Evolutionary conservation across 2,329 filamentous ascomycete species (phyloP).

Genomic region (Pseudogymnoascus sp.): DNA sequence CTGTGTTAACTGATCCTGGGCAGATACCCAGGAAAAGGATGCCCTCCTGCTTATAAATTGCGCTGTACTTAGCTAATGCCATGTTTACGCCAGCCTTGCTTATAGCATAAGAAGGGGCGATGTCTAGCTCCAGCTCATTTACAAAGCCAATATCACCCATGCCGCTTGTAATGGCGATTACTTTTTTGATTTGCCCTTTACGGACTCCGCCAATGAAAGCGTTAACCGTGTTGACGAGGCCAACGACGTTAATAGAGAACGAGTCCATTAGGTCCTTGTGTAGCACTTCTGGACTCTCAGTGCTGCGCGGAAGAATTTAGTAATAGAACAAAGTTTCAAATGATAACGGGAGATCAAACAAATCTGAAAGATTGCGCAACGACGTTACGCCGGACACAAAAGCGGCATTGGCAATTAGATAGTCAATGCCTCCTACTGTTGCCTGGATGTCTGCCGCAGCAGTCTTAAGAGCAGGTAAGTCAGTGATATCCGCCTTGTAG

Average conservation of each 20-base stretch:
- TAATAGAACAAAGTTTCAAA: background rate
- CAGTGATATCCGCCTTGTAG: conserved; percentile 37
- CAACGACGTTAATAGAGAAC: conserved; percentile 42
- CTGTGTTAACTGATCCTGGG: conserved; percentile 42
- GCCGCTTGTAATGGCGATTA: conserved; percentile 41
- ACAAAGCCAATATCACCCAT: conserved; percentile 38
- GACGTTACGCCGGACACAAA: conserved; percentile 15
- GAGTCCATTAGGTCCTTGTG: conserved; percentile 21
- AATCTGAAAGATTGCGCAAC: conserved; percentile 17
- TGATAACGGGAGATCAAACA: conserved; percentile 17
- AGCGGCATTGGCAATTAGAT: conserved; percentile 25
- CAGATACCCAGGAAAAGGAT: conserved; percentile 44
- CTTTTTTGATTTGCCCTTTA: conserved; percentile 43
- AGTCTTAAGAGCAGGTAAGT: conserved; percentile 17
- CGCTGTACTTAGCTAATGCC: conserved; percentile 41
- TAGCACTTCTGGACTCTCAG: background rate
- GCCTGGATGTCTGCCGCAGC: conserved; percentile 18
- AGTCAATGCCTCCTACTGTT: conserved; percentile 24
- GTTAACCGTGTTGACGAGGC: conserved; percentile 43
- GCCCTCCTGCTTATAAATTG: conserved; percentile 33
- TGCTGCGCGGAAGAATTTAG: conserved; percentile 12
- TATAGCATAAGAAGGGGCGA: conserved; percentile 35
- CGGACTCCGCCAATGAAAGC: conserved; percentile 43
- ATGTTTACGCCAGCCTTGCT: conserved; percentile 46
- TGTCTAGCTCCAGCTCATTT: conserved; percentile 30